Evolutionary conservation across 441 rosid species (phyloP), one percentile per base, ranked within the genome.

Genomic region (Mallotus japonicus): DNA sequence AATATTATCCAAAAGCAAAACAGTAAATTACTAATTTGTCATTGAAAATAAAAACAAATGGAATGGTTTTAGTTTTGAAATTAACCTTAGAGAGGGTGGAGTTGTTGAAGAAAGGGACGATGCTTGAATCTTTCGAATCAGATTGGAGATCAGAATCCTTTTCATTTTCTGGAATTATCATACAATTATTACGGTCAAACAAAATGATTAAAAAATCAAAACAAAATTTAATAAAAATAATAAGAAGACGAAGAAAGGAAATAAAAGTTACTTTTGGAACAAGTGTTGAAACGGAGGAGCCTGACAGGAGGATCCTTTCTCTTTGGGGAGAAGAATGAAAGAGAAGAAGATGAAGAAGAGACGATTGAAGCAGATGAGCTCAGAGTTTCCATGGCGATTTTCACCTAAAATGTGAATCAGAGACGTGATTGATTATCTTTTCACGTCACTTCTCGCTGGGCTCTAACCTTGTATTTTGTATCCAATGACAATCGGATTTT

Each of bases 381-480:
- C 49, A 92, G 78, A 65, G 88, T 73, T 85, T 86, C 96, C 97
- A 93, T 93, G 84, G 88, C 77, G 79, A 67, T 61, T 75, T 76
- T 37, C 19, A 24, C 63, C 50, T n/a, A 19, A 14, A 37, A 17
- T 22, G 16, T 2, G 3, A 28, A 28, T 28, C 32, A 65, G 74
- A 59, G 51, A 66, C 69, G 75, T 9, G 67, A 53, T 1, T 6
- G 42, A 50, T n/a, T 53, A 19, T 16, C 24, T 32, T 32, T 9
- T 8, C 44, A 16, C 8, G 2, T 61, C 16, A 17, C n/a, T 61
- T 34, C 5, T 61, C 8, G 14, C 8, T 32, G 8, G 65, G 3
- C 32, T 17, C 2, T 10, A 15, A 4, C 10, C 14, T 28, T 28
- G 2, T 24, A 0, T 24, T 24, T 24, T 24, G 28, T 24, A 28